Evolutionary conservation across 2,329 filamentous ascomycete genomes (phyloP).

Genomic region (Ascochyta lentis): DNA sequence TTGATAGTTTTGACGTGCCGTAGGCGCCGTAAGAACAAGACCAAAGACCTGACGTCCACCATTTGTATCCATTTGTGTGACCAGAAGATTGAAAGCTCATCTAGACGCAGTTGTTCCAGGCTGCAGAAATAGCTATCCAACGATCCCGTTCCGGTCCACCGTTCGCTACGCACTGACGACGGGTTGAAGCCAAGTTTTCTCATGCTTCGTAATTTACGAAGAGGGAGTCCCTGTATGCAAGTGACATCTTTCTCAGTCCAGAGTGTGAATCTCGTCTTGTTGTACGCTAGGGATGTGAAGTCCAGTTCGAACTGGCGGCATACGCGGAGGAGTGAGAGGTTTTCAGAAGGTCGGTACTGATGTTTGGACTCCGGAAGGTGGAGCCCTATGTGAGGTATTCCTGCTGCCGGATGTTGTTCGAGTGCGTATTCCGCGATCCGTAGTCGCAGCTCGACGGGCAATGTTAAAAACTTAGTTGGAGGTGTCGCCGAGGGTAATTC

Average conservation of each 20-base stretch:
- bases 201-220: slow-evolving; percentile 29
- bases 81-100: slow-evolving; percentile 32
- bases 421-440: slow-evolving; percentile 38
- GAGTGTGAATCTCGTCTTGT: slow-evolving; percentile 45
- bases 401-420: slow-evolving; percentile 22
- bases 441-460: slow-evolving; percentile 49
- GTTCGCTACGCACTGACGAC: not conserved
- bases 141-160: slow-evolving; percentile 33
- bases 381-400: not conserved
- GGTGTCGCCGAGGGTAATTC: not conserved
- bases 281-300: slow-evolving; percentile 44
- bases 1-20: slow-evolving; percentile 41
- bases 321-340: slow-evolving; percentile 44
- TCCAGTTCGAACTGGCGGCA: slow-evolving; percentile 50
- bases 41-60: slow-evolving; percentile 38
- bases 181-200: slow-evolving; percentile 40
- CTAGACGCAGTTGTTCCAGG: slow-evolving; percentile 35
- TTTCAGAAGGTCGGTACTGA: slow-evolving; percentile 18
- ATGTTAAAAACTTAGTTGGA: slow-evolving; percentile 26
- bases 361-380: not conserved
- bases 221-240: not conserved
- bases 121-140: slow-evolving; percentile 47
- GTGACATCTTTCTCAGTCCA: not conserved
- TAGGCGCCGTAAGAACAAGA: slow-evolving; percentile 43
- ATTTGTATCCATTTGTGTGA: slow-evolving; percentile 31